phyloP scores from a whole-genome alignment of 2,329 filamentous ascomycete species.

The Ilyonectria sp. region DNA sequence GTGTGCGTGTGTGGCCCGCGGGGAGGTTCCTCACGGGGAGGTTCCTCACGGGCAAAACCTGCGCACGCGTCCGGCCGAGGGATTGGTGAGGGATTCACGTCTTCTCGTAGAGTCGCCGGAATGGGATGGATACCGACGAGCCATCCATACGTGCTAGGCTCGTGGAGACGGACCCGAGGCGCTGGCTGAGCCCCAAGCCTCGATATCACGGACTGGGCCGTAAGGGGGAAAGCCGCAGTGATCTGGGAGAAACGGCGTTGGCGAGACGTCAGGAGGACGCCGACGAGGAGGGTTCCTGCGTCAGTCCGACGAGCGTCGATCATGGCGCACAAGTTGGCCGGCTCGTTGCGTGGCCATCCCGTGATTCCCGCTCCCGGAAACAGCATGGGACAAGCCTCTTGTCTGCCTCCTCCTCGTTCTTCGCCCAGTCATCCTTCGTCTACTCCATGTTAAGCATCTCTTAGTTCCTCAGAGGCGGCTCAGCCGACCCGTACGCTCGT shows the following conservation, averaged over 20 bases:
- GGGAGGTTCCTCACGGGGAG: background rate
- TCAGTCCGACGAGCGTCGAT: conserved; percentile 8
- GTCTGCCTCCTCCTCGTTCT: background rate
- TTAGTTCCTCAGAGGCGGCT: conserved; percentile 1
- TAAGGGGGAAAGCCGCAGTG: background rate
- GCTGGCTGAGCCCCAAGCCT: background rate
- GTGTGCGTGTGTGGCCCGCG: background rate
- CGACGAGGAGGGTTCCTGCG: conserved; percentile 20
- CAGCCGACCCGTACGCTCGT: conserved; percentile 7
- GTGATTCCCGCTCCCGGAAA: conserved; percentile 27
- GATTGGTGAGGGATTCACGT: background rate
- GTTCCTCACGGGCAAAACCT: background rate
- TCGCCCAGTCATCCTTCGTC: background rate
- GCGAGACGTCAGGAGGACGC: background rate
- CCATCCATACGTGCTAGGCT: background rate
- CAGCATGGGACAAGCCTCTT: conserved; percentile 7
- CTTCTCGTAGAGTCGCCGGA: background rate
- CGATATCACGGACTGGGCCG: background rate
- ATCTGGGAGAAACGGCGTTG: background rate
- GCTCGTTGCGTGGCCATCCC: conserved; percentile 24
- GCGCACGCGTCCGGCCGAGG: background rate
- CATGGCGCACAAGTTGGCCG: background rate
- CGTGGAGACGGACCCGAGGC: background rate
- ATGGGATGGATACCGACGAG: background rate
- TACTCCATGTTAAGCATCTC: background rate